Conservation (phyloP, 148 eudicot genomes). For the Vaccinium vitisidaea region DNA sequence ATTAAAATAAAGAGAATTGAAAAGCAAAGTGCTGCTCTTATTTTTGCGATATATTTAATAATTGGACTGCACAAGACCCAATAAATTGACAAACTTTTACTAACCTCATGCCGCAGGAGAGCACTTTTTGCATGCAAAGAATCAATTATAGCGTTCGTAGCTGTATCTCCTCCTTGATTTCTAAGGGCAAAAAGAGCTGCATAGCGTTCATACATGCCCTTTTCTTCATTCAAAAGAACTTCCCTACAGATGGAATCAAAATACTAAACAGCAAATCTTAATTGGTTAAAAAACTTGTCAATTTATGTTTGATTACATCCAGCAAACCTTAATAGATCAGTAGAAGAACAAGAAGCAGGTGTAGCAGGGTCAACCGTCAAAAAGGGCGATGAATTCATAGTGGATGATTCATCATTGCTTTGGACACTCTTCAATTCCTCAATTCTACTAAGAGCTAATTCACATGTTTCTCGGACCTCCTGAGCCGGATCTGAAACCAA, state of each 20-base stretch:
- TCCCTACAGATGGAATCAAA: conserved; percentile 41
- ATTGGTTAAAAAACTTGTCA: neutral
- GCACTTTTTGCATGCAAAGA: conserved; percentile 85
- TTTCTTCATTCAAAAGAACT: conserved; percentile 67
- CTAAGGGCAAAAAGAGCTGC: conserved; percentile 95
- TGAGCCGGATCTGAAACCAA: conserved; percentile 89
- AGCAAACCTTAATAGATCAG: conserved; percentile 63
- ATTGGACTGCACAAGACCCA: neutral
- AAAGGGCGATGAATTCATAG: conserved; percentile 58
- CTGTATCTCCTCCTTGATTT: conserved; percentile 77
- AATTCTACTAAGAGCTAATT: conserved; percentile 84
- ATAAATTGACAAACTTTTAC: conserved; percentile 12
- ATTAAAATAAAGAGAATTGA: neutral
- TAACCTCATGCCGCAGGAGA: conserved; percentile 84
- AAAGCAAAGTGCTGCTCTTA: neutral
- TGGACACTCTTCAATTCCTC: conserved; percentile 53
- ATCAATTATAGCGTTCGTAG: conserved; percentile 72
- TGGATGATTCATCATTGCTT: conserved; percentile 20
- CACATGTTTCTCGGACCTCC: conserved; percentile 97
- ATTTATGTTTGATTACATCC: neutral
- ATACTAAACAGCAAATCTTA: neutral
- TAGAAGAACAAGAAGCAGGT: conserved; percentile 74
- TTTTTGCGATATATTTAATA: neutral
- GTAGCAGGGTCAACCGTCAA: conserved; percentile 98
- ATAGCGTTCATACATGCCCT: conserved; percentile 91